phyloP scores from a whole-genome alignment of 305 asterid species.

The Solanum aculeatissimum region DNA sequence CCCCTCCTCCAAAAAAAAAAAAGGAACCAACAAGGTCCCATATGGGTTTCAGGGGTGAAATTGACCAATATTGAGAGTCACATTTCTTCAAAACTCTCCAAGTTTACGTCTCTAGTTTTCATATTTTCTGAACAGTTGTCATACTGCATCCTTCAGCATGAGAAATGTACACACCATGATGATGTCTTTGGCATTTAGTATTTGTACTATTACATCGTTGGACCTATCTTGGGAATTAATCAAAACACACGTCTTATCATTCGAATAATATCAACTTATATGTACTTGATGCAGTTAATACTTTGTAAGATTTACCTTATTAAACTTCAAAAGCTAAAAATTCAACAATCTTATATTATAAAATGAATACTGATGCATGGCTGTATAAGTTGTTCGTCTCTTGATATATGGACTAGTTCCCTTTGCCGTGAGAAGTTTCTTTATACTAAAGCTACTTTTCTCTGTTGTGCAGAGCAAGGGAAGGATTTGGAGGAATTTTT shows the following conservation, averaged over 20 bases:
- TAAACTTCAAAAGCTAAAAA: background rate
- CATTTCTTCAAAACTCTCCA: background rate
- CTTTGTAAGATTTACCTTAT: background rate
- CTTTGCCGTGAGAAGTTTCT: background rate
- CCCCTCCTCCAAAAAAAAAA: too few species aligned
- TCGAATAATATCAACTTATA: background rate
- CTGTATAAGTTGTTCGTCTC: background rate
- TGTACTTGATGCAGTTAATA: background rate
- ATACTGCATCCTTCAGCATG: background rate
- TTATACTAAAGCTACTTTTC: background rate
- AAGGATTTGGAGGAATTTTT: conserved; percentile 84
- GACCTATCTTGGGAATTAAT: background rate
- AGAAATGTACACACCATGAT: background rate
- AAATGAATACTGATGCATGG: background rate
- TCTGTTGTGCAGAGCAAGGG: conserved; percentile 57
- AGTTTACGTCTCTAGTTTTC: background rate
- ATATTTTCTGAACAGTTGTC: background rate
- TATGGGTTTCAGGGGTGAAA: background rate
- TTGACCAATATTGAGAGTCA: background rate
- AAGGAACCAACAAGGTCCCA: background rate
- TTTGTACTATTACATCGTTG: background rate
- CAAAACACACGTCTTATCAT: background rate
- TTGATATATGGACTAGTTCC: background rate
- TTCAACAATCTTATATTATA: background rate
- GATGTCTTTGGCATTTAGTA: background rate